Conservation (phyloP, 495 filamentous ascomycete species). For the Penicillium odoratum region DNA sequence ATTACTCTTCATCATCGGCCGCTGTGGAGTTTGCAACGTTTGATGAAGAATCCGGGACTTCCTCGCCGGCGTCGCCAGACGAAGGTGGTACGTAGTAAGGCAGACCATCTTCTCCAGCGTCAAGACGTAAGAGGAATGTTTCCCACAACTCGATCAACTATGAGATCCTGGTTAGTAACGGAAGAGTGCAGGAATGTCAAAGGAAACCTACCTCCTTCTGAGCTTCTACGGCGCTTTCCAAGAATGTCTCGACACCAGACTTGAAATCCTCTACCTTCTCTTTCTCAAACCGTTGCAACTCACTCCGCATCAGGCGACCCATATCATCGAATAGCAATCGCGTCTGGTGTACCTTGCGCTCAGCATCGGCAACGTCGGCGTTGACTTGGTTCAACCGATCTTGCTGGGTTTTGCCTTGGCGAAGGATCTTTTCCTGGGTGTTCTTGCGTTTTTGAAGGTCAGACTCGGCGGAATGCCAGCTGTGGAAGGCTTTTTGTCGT, state of each 20-base stretch:
- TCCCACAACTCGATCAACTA: constrained; percentile 99
- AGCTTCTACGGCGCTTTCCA: constrained; percentile 94
- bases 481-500: constrained; percentile 91
- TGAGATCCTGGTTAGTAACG: constrained; percentile 21
- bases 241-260: constrained; percentile 93
- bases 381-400: constrained; percentile 87
- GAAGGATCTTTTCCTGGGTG: constrained; percentile 85
- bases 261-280: constrained; percentile 99
- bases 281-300: constrained; percentile 90
- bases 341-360: constrained; percentile 89
- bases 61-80: constrained; percentile 19
- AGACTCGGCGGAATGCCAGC: constrained; percentile 85
- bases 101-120: constrained; percentile 85
- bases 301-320: constrained; percentile 86
- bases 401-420: constrained; percentile 92
- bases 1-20: constrained; percentile 22
- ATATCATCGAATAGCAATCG: constrained; percentile 94
- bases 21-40: constrained; percentile 28
- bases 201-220: constrained; percentile 83
- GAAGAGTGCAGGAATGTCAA: background rate
- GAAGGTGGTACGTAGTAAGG: constrained; percentile 68
- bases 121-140: constrained; percentile 92
- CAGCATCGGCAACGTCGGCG: constrained; percentile 90
- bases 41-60: constrained; percentile 22
- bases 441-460: constrained; percentile 84